phyloP scores from a whole-genome alignment of 2,329 filamentous ascomycete genomes.

The Thyridium curvatum region DNA sequence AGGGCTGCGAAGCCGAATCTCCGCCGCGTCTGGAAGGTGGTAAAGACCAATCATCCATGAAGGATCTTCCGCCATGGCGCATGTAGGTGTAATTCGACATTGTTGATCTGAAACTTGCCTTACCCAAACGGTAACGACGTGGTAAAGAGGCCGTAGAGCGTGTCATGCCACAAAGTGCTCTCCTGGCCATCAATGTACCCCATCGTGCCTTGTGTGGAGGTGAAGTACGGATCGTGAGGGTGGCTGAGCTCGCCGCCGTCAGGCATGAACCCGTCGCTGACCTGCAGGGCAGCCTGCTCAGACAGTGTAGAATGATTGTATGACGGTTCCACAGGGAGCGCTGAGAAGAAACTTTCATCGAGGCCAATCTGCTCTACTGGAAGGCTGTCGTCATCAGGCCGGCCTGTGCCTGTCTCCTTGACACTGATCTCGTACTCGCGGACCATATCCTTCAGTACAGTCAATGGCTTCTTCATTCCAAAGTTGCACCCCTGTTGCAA shows the following conservation, averaged over 20 bases:
- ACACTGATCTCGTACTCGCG: constrained; percentile 11
- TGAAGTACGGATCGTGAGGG: no score
- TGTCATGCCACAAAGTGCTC: constrained; percentile 21
- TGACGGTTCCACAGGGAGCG: constrained; percentile 15
- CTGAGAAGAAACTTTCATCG: constrained; percentile 22
- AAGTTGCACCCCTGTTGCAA: constrained; percentile 26
- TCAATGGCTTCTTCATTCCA: constrained; percentile 26
- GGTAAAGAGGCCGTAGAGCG: constrained; percentile 20
- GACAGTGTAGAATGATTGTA: constrained; percentile 9
- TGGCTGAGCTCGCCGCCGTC: no score
- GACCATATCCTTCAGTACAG: constrained; percentile 24
- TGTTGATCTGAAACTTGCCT: no score
- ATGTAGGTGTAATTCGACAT: no score
- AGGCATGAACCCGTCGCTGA: no score
- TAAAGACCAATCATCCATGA: background rate
- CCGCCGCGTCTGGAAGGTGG: constrained; percentile 8
- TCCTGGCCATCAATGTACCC: constrained; percentile 21
- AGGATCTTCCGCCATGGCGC: no score
- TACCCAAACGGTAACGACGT: background rate
- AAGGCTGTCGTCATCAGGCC: background rate
- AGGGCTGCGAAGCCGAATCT: constrained; percentile 10
- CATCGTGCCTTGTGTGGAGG: no score
- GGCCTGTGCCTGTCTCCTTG: constrained; percentile 15
- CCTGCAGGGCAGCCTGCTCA: no score
- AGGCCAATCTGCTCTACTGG: constrained; percentile 12